Percentiles rank a stretch among this genome's conserved stretches.
phyloP scores from a whole-genome alignment of 805 yeast species.

The Kodamaea laetipori region DNA sequence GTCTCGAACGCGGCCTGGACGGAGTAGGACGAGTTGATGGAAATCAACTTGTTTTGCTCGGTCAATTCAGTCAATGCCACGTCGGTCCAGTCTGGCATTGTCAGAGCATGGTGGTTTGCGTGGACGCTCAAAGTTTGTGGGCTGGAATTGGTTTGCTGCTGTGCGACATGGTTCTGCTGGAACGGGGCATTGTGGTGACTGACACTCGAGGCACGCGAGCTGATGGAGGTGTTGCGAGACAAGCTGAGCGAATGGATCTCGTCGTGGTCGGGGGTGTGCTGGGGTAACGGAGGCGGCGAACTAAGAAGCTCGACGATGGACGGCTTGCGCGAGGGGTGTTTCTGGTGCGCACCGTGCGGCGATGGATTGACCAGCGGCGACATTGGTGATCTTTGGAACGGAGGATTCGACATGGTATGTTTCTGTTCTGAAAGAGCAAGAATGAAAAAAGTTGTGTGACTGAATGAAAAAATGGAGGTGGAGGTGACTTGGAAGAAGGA shows the following conservation, averaged over 20 bases:
- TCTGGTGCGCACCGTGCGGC: conserved; percentile 2
- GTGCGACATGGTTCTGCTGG: conserved; percentile 9
- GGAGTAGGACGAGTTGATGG: conserved; percentile 64
- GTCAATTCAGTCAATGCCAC: conserved; percentile 71
- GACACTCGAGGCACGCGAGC: conserved; percentile 28
- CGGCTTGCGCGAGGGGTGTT: conserved; percentile 45
- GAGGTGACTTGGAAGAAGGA: no score
- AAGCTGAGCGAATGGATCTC: conserved; percentile 42
- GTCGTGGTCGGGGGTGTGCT: conserved; percentile 37
- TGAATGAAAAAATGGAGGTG: background rate
- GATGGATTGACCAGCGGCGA: conserved; percentile 13
- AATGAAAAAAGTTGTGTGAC: conserved; percentile 4
- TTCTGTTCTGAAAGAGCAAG: background rate
- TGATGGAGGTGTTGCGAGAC: conserved; percentile 37
- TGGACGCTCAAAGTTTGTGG: conserved; percentile 6
- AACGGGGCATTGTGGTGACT: conserved; percentile 13
- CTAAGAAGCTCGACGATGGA: conserved; percentile 75
- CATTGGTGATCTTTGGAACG: conserved; percentile 17
- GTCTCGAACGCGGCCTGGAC: conserved; percentile 90
- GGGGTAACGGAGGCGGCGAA: conserved; percentile 70
- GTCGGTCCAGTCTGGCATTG: conserved; percentile 65
- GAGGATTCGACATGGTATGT: conserved; percentile 18
- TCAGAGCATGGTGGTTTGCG: conserved; percentile 10
- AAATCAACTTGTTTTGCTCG: conserved; percentile 74
- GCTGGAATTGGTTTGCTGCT: background rate